Evolutionary conservation across 176 grass and related monocot genomes (phyloP).

Genomic region (Avena eriantha): DNA sequence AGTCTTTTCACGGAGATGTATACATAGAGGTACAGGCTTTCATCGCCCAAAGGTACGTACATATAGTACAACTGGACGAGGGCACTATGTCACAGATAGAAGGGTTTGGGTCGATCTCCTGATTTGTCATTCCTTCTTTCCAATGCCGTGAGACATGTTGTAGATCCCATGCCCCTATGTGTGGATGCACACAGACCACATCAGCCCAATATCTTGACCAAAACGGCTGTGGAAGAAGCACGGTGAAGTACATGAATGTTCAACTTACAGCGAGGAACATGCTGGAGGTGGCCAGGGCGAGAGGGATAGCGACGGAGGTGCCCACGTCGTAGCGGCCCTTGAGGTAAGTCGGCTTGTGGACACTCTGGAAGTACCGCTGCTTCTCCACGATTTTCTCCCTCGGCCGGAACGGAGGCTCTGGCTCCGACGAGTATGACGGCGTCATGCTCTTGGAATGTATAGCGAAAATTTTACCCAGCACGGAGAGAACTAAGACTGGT

Average conservation of each 20-base stretch:
- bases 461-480: no score
- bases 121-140: slow-evolving; percentile 56
- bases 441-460: background rate
- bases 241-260: background rate
- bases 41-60: background rate
- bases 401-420: slow-evolving; percentile 69
- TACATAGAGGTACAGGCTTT: no score
- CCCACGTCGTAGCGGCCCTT: slow-evolving; percentile 49
- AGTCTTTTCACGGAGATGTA: no score
- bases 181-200: background rate
- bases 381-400: slow-evolving; percentile 75
- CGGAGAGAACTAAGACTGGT: no score
- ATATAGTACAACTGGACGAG: background rate
- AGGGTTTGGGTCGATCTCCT: background rate
- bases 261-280: slow-evolving; percentile 64
- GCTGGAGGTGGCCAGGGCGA: slow-evolving; percentile 63
- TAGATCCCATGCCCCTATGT: slow-evolving; percentile 69
- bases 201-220: background rate
- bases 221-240: no score
- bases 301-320: slow-evolving; percentile 30
- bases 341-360: slow-evolving; percentile 70
- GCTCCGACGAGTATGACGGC: slow-evolving; percentile 15
- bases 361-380: slow-evolving; percentile 73
- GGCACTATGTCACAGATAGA: background rate
- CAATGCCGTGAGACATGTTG: slow-evolving; percentile 75